Evolutionary conservation across 1,284 basidiomycete species (phyloP), one percentile per base, ranked within the genome.

Genomic region (Ganoderma boninense): DNA sequence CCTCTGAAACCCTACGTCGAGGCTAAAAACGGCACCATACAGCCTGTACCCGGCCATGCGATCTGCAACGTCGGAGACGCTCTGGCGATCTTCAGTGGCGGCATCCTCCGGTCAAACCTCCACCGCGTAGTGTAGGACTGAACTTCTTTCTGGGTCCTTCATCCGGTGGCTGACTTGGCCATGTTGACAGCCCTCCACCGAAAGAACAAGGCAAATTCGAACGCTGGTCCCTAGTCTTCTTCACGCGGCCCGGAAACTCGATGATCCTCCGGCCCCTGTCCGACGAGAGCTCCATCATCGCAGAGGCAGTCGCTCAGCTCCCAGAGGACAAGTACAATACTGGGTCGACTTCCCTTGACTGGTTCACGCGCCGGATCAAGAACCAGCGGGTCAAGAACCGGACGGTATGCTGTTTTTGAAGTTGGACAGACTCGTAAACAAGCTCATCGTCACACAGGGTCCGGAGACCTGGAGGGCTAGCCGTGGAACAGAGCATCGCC

Each of bases 1-100:
- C 11, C 40, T 4, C 3, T 52, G 23, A 4, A 26, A 26, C 3
- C 4, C 4, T 14, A 23, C 23, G 26, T 0, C 49, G 49, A 52
- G 23, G 49, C 49, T 52, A 23, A 52, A 52, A 11, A 11, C 49
- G 23, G 49, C 49, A 26, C 11, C 4, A 11, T 52, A 14, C 20
- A 81, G 80, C 80, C 80, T 8, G 75, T 81, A 20, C 79, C 81
- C 4, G 79, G 78, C n/a, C 79, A 80, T 29, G 80, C 81, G 0
- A 78, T 84, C 66, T 82, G 83, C 75, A 84, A 84, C 67, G 74
- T 84, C n/a, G 82, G 84, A 32, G 83, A 85, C 65, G 82, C 84
- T 0, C 79, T 85, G 79, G 72, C 82, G 16, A 80, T 83, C 62
- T 84, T 84, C 76, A 84, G 81, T 62, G 83, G 81, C 1, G 84